Evolutionary conservation across 78 protist species (phyloP), one percentile per base, ranked within the genome.

Genomic region (Bodo saltans): DNA sequence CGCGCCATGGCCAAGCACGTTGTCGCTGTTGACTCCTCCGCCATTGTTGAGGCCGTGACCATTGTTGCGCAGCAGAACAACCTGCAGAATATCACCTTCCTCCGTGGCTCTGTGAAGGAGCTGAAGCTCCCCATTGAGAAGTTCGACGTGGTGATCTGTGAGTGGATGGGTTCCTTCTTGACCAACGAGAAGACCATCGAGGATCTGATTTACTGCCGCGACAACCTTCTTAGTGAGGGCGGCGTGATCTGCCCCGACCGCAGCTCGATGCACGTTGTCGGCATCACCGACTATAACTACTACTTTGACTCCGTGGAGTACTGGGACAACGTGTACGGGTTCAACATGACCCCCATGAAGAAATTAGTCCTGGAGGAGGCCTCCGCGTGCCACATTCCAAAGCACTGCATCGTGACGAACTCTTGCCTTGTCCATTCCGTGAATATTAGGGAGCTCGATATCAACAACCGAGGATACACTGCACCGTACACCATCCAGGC

Each of bases 81-180:
- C 21, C 72, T 81, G 40, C 42, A 17, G 39, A 47, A 83, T 35
- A 0, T 29, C 27, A 38, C 53, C 30, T 1, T 83, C 29, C 0
- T 70, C 72, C 78, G 35, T 8, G 52, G 69, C 33, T 28, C 28
- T 0, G 37, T 83, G 1, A 39, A 35, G 42, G 78, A 83, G 17
- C 35, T 52, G 35, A 8, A 60, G 34, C 67, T 0, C 4, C 86
- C 40, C 68, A 3, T 76, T 12, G 81, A 60, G 40, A 12, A 11
- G 40, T 92, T 90, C 28, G 93, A 91, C 42, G 75, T 88, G 26
- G 86, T 91, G 69, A 26, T 91, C 26, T 84, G 74, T 42, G 93
- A 91, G 68, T 91, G 93, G 93, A 90, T 91, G 91, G 92, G 93
- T 34, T 70, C 74, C 71, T 76, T 42, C 60, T 72, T 89, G 74